A percentile compares a stretch with the other conserved stretches of the same genome.
These are phyloP conservation scores for Bruguiera gymnorhiza DNA, from an alignment of 345 rosid species.

Conservation along the genomic window DNA sequence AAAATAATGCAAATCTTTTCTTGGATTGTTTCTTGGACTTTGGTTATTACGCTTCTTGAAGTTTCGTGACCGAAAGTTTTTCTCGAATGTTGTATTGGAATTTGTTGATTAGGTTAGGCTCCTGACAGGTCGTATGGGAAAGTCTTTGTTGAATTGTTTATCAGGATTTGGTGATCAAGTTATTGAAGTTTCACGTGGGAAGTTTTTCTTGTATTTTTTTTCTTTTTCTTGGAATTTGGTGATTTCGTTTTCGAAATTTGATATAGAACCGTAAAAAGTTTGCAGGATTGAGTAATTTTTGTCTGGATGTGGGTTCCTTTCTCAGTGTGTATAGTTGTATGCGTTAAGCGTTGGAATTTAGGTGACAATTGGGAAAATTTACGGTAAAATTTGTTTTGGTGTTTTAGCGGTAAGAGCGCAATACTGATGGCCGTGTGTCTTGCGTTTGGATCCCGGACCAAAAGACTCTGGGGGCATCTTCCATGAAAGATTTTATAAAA, in stretches of 20 bases:
- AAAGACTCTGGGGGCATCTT: slow-evolving; percentile 82
- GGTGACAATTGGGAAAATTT: not conserved
- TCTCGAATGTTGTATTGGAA: no score
- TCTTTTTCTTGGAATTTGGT: no score
- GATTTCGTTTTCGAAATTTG: no score
- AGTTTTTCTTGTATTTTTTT: no score
- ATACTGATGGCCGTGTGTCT: slow-evolving; percentile 81
- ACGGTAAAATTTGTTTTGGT: not conserved
- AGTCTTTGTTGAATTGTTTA: not conserved
- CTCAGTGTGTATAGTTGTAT: not conserved
- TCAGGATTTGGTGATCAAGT: no score
- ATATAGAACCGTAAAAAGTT: not conserved
- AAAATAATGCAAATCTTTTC: not conserved
- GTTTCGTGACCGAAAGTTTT: not conserved
- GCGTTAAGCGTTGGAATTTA: not conserved
- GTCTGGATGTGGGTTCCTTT: not conserved
- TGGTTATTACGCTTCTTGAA: not conserved
- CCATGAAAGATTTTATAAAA: slow-evolving; percentile 80
- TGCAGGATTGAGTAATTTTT: not conserved
- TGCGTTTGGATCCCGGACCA: slow-evolving; percentile 90
- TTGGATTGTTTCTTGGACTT: not conserved
- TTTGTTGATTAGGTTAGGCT: no score
- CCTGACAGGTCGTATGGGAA: not conserved
- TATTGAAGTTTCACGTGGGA: no score
- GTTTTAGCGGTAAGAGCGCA: slow-evolving; percentile 82